A percentile compares a stretch with the other conserved stretches of the same genome.
phyloP scores from a whole-genome alignment of 768 basidiomycete genomes.

The Clitopilus hobsonii region DNA sequence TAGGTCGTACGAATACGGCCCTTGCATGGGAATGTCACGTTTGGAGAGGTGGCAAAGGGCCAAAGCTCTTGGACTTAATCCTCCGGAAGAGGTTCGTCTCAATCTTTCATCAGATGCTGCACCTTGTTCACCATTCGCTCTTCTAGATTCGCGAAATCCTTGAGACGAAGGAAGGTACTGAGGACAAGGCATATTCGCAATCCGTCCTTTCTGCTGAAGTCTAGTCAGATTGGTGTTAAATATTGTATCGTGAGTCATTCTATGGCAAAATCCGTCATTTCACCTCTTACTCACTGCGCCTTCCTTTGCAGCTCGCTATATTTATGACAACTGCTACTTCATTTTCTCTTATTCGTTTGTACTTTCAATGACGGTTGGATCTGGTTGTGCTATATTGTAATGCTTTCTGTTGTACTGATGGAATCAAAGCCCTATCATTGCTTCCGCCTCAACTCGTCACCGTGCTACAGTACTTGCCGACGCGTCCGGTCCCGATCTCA shows the following conservation, averaged over 20 bases:
- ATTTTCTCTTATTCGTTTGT: no score
- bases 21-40: slow-evolving; percentile 74
- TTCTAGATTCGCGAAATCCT: slow-evolving; percentile 78
- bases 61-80: slow-evolving; percentile 67
- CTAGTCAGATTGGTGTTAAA: slow-evolving; percentile 12
- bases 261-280: no score
- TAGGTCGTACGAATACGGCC: slow-evolving; percentile 78
- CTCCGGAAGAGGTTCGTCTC: slow-evolving; percentile 67
- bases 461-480: no score
- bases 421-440: no score
- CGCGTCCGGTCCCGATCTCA: no score
- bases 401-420: no score
- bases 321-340: no score
- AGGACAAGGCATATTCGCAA: slow-evolving; percentile 49
- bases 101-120: background rate
- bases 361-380: no score
- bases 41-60: slow-evolving; percentile 89
- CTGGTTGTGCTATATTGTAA: no score
- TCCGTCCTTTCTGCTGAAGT: slow-evolving; percentile 55
- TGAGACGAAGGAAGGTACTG: slow-evolving; percentile 57
- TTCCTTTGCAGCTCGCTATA: no score
- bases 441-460: no score
- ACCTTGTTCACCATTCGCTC: background rate
- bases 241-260: background rate
- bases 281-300: no score